Evolutionary conservation across 2,329 filamentous ascomycete genomes (phyloP).

Genomic region (Fusarium sp.): DNA sequence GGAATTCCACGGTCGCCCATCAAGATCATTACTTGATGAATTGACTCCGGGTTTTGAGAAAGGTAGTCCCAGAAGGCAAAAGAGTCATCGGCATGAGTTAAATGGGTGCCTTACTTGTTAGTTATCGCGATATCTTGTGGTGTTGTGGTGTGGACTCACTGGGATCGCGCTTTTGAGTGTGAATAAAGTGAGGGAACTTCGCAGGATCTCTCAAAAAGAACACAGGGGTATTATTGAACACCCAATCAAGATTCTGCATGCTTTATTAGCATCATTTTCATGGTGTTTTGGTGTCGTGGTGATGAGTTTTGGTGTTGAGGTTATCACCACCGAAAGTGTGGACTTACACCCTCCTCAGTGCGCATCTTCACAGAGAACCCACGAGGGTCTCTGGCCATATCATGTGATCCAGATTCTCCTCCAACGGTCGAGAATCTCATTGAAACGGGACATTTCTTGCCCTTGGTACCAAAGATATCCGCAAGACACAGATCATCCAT

Average conservation of each 20-base stretch:
- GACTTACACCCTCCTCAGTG: conserved; percentile 56
- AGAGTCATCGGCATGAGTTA: conserved; percentile 54
- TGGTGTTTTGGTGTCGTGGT: not conserved
- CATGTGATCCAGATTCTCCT: conserved; percentile 76
- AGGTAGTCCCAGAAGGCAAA: conserved; percentile 59
- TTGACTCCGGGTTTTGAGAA: conserved; percentile 66
- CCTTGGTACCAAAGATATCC: conserved; percentile 66
- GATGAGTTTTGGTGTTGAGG: not conserved
- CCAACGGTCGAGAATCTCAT: conserved; percentile 81
- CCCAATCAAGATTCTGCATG: not conserved
- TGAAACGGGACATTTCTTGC: conserved; percentile 75
- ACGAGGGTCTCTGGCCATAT: conserved; percentile 77
- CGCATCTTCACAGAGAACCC: conserved; percentile 80
- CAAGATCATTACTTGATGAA: conserved; percentile 68
- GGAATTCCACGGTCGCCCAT: conserved; percentile 69
- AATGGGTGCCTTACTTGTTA: conserved; percentile 59
- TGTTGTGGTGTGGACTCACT: not conserved
- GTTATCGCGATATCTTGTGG: not conserved
- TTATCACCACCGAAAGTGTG: not conserved
- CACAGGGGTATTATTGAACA: conserved; percentile 69
- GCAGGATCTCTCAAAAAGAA: conserved; percentile 81
- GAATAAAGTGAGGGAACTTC: conserved; percentile 79
- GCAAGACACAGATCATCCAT: conserved; percentile 67
- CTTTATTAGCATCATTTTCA: not conserved
- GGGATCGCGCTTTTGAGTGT: conserved; percentile 80